Base-by-base conservation (phyloP, 805 yeast genomes). In the Kodamaea sagamina region DNA sequence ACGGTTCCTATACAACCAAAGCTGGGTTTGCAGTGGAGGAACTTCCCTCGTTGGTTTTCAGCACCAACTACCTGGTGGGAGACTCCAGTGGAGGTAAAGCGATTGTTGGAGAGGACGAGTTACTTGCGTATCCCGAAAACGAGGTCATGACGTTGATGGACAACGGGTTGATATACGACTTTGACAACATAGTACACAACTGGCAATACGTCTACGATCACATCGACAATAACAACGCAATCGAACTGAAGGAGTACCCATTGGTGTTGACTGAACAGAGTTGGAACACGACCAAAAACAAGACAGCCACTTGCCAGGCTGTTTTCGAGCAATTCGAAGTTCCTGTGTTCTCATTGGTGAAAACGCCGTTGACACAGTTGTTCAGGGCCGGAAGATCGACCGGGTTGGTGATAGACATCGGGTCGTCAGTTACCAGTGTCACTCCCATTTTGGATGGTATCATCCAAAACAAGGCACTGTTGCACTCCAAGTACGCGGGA, bases 371-470 rank as follows among this genome's bases (percentile, higher is more conserved):
- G 42, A 86, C 92, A 26, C 82, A 82, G 37, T 77, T 87, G 3
- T 84, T 85, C 58, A 83, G 89, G n/a, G 71, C 82, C 50, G 92
- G 95, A 1, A 81, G 82, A 56, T 76, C 86, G 18, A 82, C 85
- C 8, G 89, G 92, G 4, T 70, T 90, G 46, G 87, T 89, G 6
- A 75, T 89, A 18, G 96, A 90, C 59, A 64, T 89, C 35, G 97
- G 96, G 2, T 73, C 86, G 7, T 72, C 84, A 3, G 77, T 79
- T 4, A 74, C 84, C 12, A 74, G 82, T 24, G 86, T 88, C 7
- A 84, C 93, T 0, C 95, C 95, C 7, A 77, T 88, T 13, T 65
- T 79, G 48, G 89, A 86, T 54, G 96, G 96, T 28, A 75, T 78
- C 11, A 77, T 88, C 40, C 75, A 84, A 41, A 66, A 74, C 49